These are phyloP conservation scores for Fusarium redolens DNA, from an alignment of 2,329 filamentous ascomycete genomes.

Conservation along the genomic window DNA sequence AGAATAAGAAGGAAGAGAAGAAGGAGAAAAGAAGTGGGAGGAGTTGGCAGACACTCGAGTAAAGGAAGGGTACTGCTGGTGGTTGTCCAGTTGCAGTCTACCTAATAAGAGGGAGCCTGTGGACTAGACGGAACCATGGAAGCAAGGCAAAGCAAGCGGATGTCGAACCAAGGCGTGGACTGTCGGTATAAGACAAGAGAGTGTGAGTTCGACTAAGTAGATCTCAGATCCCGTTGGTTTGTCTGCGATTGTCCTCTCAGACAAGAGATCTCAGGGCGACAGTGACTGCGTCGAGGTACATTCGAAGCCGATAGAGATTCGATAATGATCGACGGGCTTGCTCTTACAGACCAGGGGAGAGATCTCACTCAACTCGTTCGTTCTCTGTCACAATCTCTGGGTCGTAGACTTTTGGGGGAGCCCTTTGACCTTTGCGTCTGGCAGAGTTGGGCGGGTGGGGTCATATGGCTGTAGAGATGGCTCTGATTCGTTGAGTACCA, in stretches of 20 bases:
- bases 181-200: not conserved
- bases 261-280: slow-evolving; percentile 5
- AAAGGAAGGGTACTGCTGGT: slow-evolving; percentile 24
- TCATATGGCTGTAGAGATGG: not conserved
- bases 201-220: slow-evolving; percentile 10
- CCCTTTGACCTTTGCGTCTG: slow-evolving; percentile 25
- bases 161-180: slow-evolving; percentile 14
- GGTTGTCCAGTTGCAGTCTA: slow-evolving; percentile 28
- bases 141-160: slow-evolving; percentile 24
- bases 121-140: slow-evolving; percentile 21
- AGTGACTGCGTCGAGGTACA: slow-evolving; percentile 2
- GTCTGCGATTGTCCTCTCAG: slow-evolving; percentile 2
- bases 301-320: not conserved
- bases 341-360: slow-evolving; percentile 37
- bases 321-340: slow-evolving; percentile 32
- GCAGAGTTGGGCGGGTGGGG: slow-evolving; percentile 25
- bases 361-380: slow-evolving; percentile 29
- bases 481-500: slow-evolving; percentile 11
- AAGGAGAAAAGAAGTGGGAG: slow-evolving; percentile 29
- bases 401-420: slow-evolving; percentile 26
- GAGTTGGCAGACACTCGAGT: slow-evolving; percentile 24
- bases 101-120: slow-evolving; percentile 20
- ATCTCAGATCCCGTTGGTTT: slow-evolving; percentile 21
- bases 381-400: slow-evolving; percentile 27
- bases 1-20: slow-evolving; percentile 9